A percentile compares a stretch with the other conserved stretches of the same genome.
These are phyloP conservation scores for Ligustrum vulgare DNA, from an alignment of 257 asterid genomes.

Conservation along the genomic window DNA sequence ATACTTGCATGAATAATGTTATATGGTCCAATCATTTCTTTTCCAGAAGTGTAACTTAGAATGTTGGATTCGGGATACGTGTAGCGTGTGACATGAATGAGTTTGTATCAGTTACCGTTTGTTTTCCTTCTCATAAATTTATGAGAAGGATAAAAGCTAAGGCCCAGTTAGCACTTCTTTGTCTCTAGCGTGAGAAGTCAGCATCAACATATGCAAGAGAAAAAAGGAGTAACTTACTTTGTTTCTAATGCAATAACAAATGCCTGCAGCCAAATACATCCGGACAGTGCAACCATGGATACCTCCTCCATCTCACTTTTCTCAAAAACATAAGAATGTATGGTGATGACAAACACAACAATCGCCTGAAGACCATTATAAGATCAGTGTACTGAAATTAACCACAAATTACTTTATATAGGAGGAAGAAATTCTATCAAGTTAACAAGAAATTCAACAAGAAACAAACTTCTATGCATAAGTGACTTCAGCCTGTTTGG, in stretches of 20 bases:
- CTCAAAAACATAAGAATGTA: slow-evolving; percentile 83
- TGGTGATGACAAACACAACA: slow-evolving; percentile 84
- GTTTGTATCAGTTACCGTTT: not conserved
- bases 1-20: not conserved
- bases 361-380: slow-evolving; percentile 69
- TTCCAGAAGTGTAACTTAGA: not conserved
- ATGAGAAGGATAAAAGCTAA: not conserved
- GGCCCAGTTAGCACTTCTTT: not conserved
- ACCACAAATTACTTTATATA: slow-evolving; percentile 11
- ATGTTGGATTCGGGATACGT: not conserved
- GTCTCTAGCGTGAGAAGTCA: not conserved
- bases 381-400: slow-evolving; percentile 10
- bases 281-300: slow-evolving; percentile 95
- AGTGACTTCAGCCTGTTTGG: no score
- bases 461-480: slow-evolving; percentile 13
- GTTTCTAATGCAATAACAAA: slow-evolving; percentile 93
- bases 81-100: not conserved
- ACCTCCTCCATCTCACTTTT: slow-evolving; percentile 99
- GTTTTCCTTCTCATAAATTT: not conserved
- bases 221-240: slow-evolving; percentile 54
- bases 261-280: slow-evolving; percentile 99
- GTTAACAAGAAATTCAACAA: not conserved
- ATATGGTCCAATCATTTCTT: not conserved
- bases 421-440: slow-evolving; percentile 16
- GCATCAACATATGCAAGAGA: slow-evolving; percentile 23